Evolutionary conservation across 768 basidiomycete species (phyloP).

Genomic region (Mycena amicta): DNA sequence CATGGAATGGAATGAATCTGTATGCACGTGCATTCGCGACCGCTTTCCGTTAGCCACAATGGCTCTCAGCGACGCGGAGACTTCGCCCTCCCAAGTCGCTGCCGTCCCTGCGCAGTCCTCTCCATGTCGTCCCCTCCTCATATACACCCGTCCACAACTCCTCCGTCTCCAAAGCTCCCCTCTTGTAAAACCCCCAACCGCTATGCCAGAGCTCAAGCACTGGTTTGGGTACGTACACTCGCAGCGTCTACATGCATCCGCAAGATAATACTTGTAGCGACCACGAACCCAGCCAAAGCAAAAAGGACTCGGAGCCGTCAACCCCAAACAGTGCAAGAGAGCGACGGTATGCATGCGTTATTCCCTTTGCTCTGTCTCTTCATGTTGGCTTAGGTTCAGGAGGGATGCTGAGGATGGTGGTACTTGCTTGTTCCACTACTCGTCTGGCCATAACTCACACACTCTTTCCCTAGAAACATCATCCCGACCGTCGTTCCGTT

Average conservation of each 20-base stretch:
- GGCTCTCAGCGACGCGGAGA: constrained; percentile 20
- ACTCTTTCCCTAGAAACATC: constrained; percentile 43
- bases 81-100: constrained; percentile 22
- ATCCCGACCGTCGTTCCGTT: constrained; percentile 68
- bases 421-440: too few relatives aligned
- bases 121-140: constrained; percentile 46
- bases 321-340: constrained; percentile 60
- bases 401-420: constrained; percentile 78
- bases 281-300: constrained; percentile 64
- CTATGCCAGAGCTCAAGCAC: constrained; percentile 81
- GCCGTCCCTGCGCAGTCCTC: constrained; percentile 22
- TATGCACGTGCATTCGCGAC: constrained; percentile 17
- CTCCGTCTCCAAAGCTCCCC: constrained; percentile 75
- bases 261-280: constrained; percentile 44
- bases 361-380: constrained; percentile 13
- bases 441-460: constrained; percentile 26
- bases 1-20: background rate
- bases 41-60: constrained; percentile 16
- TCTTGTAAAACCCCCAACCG: constrained; percentile 65
- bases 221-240: constrained; percentile 81
- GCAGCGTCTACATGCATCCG: constrained; percentile 15
- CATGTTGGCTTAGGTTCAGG: constrained; percentile 56
- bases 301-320: constrained; percentile 71
- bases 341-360: constrained; percentile 54
- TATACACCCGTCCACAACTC: constrained; percentile 72